Conservation (phyloP, 2,329 filamentous ascomycete species). For the Sclerotiophoma versabilis region DNA sequence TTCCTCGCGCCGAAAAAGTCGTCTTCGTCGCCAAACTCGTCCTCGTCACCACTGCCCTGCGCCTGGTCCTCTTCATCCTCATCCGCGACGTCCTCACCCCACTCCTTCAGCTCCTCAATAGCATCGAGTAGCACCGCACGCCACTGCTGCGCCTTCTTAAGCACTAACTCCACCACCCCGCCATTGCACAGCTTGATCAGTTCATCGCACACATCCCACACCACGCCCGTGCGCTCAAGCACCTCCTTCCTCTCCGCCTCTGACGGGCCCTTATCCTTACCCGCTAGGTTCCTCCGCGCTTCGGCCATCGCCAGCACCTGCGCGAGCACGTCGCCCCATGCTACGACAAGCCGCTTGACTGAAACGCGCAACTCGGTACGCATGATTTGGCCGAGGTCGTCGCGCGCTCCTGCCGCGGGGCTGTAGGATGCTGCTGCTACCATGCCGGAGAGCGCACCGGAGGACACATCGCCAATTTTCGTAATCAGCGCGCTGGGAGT, state of each 20-base stretch:
- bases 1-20: constrained; percentile 69
- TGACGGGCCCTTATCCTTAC: constrained; percentile 28
- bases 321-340: constrained; percentile 67
- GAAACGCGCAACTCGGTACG: constrained; percentile 68
- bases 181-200: constrained; percentile 68
- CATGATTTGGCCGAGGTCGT: constrained; percentile 55
- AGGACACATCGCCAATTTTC: constrained; percentile 75
- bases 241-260: constrained; percentile 52
- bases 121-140: constrained; percentile 80
- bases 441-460: constrained; percentile 75
- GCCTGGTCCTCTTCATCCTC: constrained; percentile 52
- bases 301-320: constrained; percentile 68
- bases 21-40: constrained; percentile 59
- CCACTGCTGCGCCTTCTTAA: constrained; percentile 75
- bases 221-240: constrained; percentile 72
- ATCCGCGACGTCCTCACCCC: constrained; percentile 76
- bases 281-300: constrained; percentile 46
- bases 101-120: constrained; percentile 85
- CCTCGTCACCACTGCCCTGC: constrained; percentile 48
- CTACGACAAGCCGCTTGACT: constrained; percentile 66
- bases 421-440: constrained; percentile 61
- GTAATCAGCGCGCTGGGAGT: constrained; percentile 76
- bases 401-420: constrained; percentile 23
- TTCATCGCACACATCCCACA: constrained; percentile 85
- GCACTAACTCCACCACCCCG: constrained; percentile 74